A percentile compares a stretch with the other conserved stretches of the same genome.
Conservation (phyloP, 495 filamentous ascomycete genomes). For the Xylaria scruposa region DNA sequence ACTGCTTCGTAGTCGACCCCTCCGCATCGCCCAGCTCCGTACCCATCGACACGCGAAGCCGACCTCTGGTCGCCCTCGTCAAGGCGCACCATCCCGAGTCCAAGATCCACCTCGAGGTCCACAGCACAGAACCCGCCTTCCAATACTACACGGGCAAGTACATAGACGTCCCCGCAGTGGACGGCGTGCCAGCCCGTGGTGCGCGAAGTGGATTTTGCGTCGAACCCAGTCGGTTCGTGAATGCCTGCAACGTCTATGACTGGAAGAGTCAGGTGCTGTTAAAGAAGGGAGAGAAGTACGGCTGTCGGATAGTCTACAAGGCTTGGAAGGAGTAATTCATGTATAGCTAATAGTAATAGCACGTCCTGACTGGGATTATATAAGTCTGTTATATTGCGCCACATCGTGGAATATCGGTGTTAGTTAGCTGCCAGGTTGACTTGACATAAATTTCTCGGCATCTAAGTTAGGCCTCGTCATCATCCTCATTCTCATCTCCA, state of each 20-base stretch:
- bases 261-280: slow-evolving; percentile 80
- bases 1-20: slow-evolving; percentile 83
- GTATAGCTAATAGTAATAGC: not conserved
- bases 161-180: slow-evolving; percentile 76
- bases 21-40: slow-evolving; percentile 53
- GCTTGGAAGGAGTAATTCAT: slow-evolving; percentile 70
- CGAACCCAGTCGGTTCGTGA: slow-evolving; percentile 88
- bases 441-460: not conserved
- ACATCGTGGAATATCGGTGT: not conserved
- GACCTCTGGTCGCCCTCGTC: slow-evolving; percentile 68
- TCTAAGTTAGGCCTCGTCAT: slow-evolving; percentile 7
- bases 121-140: slow-evolving; percentile 92
- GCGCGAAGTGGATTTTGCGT: slow-evolving; percentile 82
- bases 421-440: not conserved
- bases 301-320: slow-evolving; percentile 77
- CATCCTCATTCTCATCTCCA: slow-evolving; percentile 29
- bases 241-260: slow-evolving; percentile 79
- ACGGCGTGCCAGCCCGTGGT: slow-evolving; percentile 66
- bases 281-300: slow-evolving; percentile 81
- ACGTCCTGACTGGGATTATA: not conserved
- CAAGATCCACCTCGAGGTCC: slow-evolving; percentile 79
- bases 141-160: slow-evolving; percentile 93
- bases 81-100: slow-evolving; percentile 72
- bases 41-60: slow-evolving; percentile 76
- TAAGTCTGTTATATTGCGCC: not conserved